A percentile compares a stretch with the other conserved stretches of the same genome.
phyloP scores from a whole-genome alignment of 2,329 filamentous ascomycete genomes.

The Macrophomina phaseolina region DNA sequence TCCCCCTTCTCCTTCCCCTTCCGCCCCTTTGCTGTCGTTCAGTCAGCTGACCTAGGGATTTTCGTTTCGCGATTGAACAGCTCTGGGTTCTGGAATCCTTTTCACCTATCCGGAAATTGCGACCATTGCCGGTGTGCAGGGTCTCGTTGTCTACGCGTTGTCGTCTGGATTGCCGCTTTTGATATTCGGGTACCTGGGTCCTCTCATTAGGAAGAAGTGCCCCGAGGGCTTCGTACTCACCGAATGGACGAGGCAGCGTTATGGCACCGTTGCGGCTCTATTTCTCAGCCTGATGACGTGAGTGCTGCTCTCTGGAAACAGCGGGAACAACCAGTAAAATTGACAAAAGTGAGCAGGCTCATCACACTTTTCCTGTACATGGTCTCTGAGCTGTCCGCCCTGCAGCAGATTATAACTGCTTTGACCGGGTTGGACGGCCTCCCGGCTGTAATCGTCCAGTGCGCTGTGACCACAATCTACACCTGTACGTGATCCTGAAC shows the following conservation, averaged over 20 bases:
- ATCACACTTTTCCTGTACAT: conserved; percentile 87
- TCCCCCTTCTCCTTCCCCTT: conserved; percentile 47
- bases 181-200: conserved; percentile 75
- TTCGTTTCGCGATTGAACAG: conserved; percentile 52
- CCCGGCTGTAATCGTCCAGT: conserved; percentile 78
- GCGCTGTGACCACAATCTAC: conserved; percentile 79
- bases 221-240: conserved; percentile 85
- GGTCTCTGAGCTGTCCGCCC: conserved; percentile 80
- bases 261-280: conserved; percentile 70
- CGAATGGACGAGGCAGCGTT: conserved; percentile 82
- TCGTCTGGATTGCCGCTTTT: conserved; percentile 74
- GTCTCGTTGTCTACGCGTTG: conserved; percentile 76
- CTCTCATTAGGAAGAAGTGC: conserved; percentile 78
- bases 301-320: conserved; percentile 28
- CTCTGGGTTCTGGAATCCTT: conserved; percentile 81
- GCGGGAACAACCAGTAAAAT: not conserved
- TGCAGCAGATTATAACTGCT: conserved; percentile 77
- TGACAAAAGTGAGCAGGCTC: conserved; percentile 49
- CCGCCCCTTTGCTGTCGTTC: conserved; percentile 6
- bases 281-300: conserved; percentile 77
- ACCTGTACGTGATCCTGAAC: conserved; percentile 63
- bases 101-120: conserved; percentile 83
- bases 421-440: conserved; percentile 77
- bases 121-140: conserved; percentile 79
- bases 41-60: conserved; percentile 41